phyloP scores from a whole-genome alignment of 257 asterid genomes.

The Craterostigma plantagineum region DNA sequence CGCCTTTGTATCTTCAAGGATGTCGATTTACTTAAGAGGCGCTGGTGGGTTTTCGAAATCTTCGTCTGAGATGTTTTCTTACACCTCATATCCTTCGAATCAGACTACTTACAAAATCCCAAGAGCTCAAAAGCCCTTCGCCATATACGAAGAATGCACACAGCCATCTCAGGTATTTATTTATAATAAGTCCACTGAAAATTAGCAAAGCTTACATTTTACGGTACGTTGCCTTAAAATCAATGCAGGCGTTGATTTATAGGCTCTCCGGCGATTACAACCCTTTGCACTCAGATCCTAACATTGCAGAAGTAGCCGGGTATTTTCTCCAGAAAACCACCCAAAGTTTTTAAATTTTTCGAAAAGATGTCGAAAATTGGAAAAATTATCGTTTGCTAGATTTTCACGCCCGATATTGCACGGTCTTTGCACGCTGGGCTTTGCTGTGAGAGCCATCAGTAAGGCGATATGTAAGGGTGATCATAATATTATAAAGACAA shows the following conservation, averaged over 20 bases:
- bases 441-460: conserved; percentile 67
- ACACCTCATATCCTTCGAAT: conserved; percentile 31
- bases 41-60: conserved; percentile 97
- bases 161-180: conserved; percentile 67
- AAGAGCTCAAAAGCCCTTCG: conserved; percentile 57
- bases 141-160: conserved; percentile 58
- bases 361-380: too few relatives aligned
- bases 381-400: conserved; percentile 14
- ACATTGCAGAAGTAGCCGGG: conserved; percentile 73
- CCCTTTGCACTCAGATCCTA: conserved; percentile 95
- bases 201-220: background rate
- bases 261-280: conserved; percentile 97
- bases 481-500: conserved; percentile 46
- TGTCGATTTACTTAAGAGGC: conserved; percentile 57
- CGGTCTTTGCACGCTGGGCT: conserved; percentile 91
- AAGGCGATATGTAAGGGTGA: conserved; percentile 65
- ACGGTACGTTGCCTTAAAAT: conserved; percentile 9
- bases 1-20: conserved; percentile 19
- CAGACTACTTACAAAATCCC: conserved; percentile 23
- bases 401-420: conserved; percentile 91
- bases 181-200: background rate
- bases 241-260: conserved; percentile 75
- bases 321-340: conserved; percentile 8
- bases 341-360: too few relatives aligned
- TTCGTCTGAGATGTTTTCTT: conserved; percentile 51